These are phyloP conservation scores for Chondrus crispus DNA, from an alignment of 23 red algal genomes.

Conservation along the genomic window DNA sequence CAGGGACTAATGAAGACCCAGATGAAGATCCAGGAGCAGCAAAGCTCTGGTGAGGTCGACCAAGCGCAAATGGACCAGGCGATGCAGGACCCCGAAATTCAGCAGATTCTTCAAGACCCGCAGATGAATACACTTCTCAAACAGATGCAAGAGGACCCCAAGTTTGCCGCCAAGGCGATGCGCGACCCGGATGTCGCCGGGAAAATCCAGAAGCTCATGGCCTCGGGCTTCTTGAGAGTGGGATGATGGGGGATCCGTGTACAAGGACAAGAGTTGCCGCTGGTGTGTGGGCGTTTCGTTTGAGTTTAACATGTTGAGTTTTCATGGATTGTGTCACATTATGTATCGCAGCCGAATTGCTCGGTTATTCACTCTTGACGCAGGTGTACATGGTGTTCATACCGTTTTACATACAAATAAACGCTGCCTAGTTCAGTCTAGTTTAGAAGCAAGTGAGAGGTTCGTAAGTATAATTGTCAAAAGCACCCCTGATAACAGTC, in stretches of 20 bases:
- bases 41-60: slow-evolving; percentile 79
- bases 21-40: slow-evolving; percentile 77
- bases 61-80: slow-evolving; percentile 85
- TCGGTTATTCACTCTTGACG: too few relatives aligned
- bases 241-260: slow-evolving; percentile 12
- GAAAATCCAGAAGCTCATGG: slow-evolving; percentile 89
- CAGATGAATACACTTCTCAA: slow-evolving; percentile 79
- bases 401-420: too few relatives aligned
- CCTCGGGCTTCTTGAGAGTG: slow-evolving; percentile 90
- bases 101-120: slow-evolving; percentile 93
- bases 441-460: too few relatives aligned
- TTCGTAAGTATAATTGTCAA: too few relatives aligned
- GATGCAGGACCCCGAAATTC: slow-evolving; percentile 98
- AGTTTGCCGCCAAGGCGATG: slow-evolving; percentile 67
- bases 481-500: too few relatives aligned
- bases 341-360: too few relatives aligned
- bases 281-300: too few relatives aligned
- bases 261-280: too few relatives aligned
- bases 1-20: slow-evolving; percentile 77
- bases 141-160: slow-evolving; percentile 82
- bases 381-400: too few relatives aligned
- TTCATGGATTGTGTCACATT: too few relatives aligned
- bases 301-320: too few relatives aligned
- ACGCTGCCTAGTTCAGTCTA: too few relatives aligned
- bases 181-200: slow-evolving; percentile 73